Percentiles rank a stretch among this genome's conserved stretches.
Conservation (phyloP, 306 rosid genomes). For the Trichosanthes cucumerina region DNA sequence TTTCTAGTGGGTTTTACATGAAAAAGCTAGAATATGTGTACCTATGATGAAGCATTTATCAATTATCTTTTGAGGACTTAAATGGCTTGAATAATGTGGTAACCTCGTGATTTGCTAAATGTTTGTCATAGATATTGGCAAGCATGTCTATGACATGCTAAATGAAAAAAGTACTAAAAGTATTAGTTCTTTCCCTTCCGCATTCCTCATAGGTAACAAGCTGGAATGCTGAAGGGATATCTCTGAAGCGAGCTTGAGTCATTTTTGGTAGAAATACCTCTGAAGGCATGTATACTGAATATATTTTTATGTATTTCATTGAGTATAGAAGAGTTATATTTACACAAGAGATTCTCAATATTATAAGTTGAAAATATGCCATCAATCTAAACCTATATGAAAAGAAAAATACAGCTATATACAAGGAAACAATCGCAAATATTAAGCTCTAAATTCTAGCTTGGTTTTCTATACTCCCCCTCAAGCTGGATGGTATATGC, state of each 20-base stretch:
- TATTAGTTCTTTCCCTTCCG: neutral
- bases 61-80: neutral
- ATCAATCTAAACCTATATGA: too few relatives aligned
- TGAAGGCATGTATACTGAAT: too few relatives aligned
- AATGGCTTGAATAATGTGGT: neutral
- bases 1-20: neutral
- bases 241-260: neutral
- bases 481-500: too few relatives aligned
- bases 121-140: neutral
- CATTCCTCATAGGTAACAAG: neutral
- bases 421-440: too few relatives aligned
- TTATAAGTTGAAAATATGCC: too few relatives aligned
- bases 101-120: neutral
- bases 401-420: too few relatives aligned
- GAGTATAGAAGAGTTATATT: too few relatives aligned
- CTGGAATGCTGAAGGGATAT: too few relatives aligned
- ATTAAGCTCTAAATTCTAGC: too few relatives aligned
- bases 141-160: neutral
- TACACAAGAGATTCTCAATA: too few relatives aligned
- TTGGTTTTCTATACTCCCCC: too few relatives aligned
- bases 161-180: neutral
- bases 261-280: neutral
- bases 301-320: too few relatives aligned
- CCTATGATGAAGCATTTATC: neutral
- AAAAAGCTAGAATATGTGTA: neutral